Base-by-base conservation (phyloP, 345 rosid species). In the Arabidopsis suecica region DNA sequence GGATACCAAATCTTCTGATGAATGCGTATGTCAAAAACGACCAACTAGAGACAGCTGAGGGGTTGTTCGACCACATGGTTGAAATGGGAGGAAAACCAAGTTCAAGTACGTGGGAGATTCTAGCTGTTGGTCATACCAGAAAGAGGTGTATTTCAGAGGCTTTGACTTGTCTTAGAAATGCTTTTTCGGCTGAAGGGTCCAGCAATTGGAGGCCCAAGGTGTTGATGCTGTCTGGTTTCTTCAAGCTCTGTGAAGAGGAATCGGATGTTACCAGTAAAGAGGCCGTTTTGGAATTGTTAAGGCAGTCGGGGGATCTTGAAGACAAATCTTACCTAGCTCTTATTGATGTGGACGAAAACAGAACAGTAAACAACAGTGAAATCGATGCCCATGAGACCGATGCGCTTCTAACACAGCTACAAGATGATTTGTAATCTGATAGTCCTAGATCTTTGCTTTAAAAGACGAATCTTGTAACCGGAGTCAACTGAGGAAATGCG, bases 11-110 rank as follows among this genome's bases (percentile, higher is more conserved):
- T 81, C 89, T 91, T 72, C 77, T 94, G 42, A 85, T 94, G 84
- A 82, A 75, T 51, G 76, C 65, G 63, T 89, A 86, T 30, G 86
- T 88, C 18, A 88, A 82, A 79, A 87, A 86, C 77, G 87, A 92
- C 61, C 80, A 83, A 36, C 51, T 88, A 58, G 90, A 82, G 63
- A 84, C 81, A 74, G 97, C 89, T 12, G 85, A 89, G 79, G 79
- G 71, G 22, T 49, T 88, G 44, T 85, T 90, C 50, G 78, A 86
- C 56, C 85, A 83, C 78, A 89, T 95, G 84, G 50, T 77, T 50
- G 91, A 90, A 73, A 75, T 34, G 70, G 96, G 97, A 76, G 97
- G 96, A 73, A 90, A 78, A 79, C 97, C 97, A 0, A 90, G 83
- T 66, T 68, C 97, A 42, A 83, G 70, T 50, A 82, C 97, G 37